Evolutionary conservation across 1,139 yeast genomes (phyloP).

Genomic region (Debaryomyces sp.): DNA sequence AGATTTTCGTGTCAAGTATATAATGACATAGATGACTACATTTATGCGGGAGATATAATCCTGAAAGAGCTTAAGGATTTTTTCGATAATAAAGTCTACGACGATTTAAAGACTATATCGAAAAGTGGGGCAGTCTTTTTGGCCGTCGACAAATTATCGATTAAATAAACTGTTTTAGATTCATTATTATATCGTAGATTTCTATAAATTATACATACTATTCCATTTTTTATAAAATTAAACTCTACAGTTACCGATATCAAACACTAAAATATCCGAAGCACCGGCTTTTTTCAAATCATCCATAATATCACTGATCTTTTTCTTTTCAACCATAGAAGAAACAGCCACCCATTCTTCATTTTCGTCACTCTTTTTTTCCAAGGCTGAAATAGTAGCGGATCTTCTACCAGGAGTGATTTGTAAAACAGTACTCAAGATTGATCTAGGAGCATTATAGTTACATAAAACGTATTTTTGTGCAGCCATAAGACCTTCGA

Average conservation of each 20-base stretch:
- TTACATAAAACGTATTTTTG: constrained; percentile 87
- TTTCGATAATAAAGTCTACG: background rate
- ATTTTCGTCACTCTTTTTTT: constrained; percentile 49
- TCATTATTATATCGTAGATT: background rate
- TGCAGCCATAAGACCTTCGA: constrained; percentile 95
- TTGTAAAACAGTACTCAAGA: constrained; percentile 59
- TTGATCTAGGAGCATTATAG: constrained; percentile 85
- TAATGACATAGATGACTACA: constrained; percentile 57
- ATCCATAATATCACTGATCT: constrained; percentile 86
- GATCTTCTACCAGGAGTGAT: constrained; percentile 97
- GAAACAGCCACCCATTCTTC: constrained; percentile 92
- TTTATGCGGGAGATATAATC: constrained; percentile 35
- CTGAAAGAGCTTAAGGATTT: background rate
- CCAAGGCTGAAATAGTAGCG: constrained; percentile 91
- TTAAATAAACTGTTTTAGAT: background rate
- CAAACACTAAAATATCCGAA: constrained; percentile 84
- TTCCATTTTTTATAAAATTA: constrained; percentile 24
- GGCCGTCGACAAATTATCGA: background rate
- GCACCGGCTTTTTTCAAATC: constrained; percentile 78
- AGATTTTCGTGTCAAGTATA: constrained; percentile 66
- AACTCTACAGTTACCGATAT: constrained; percentile 90
- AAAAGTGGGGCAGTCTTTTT: background rate
- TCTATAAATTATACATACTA: constrained; percentile 2
- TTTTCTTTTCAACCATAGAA: constrained; percentile 81
- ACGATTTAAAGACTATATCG: background rate